Evolutionary conservation across 345 rosid species (phyloP), one percentile per base, ranked within the genome.

Genomic region (Eucalyptus cladocalyx): DNA sequence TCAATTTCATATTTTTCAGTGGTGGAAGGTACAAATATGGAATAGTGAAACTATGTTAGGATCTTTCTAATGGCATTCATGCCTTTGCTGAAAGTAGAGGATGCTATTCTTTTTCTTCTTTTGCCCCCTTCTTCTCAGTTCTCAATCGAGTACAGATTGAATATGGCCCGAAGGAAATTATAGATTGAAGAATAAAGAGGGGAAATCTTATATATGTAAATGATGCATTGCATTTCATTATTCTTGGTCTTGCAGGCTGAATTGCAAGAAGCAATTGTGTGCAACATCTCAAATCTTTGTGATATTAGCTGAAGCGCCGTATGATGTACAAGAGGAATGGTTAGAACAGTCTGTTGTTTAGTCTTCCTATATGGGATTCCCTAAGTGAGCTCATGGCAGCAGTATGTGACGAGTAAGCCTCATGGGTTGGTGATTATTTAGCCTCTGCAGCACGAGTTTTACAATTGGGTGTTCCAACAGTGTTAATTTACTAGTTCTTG

Each of bases 331-430:
- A 87, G 65, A 86, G 87, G 91, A 90, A 37, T 24, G 21, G 49
- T 53, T 91, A 24, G 89, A 88, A 34, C 88, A 91, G 65, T 86
- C 91, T 19, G 9, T 91, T 88, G 88, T 80, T 91, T 8, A 87
- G 90, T 86, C 89, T 92, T 76, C 92, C 93, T 6, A 37, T 91
- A n/a, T 92, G 92, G 92, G 86, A 90, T 50, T 92, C 91, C 16
- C 91, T 92, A 23, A 85, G 90, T 34, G 89, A 91, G 58, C 91
- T 92, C n/a, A 88, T 91, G 90, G 88, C 88, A 86, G 87, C 91
- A 11, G 91, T 90, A 48, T 90, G 89, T 90, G 91, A 90, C 6
- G 24, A 87, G 87, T 47, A 90, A 87, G 87, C 65, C 42, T 87
- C 50, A 9, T 48, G 50, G 54, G 23, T 86, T 11, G 87, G 30